Base-by-base conservation (phyloP, 2,329 filamentous ascomycete species). In the Penicillium sclerotiorum region DNA sequence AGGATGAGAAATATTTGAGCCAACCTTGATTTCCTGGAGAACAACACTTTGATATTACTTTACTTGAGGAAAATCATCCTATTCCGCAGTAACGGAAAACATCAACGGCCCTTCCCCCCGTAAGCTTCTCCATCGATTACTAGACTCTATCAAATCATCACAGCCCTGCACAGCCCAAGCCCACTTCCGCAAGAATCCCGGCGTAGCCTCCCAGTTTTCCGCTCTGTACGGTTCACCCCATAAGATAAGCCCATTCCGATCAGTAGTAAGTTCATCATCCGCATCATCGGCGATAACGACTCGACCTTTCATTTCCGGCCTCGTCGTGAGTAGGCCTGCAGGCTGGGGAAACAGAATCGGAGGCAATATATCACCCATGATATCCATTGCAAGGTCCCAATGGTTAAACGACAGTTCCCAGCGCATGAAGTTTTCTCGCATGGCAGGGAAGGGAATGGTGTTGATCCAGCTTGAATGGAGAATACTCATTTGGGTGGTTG, bases 391-490 rank as follows among this genome's bases (percentile, higher is more conserved):
- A 17, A 58, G 49, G 5, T 57, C 57, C 1, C 20, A 9, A 33
- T 58, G 57, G 22, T 53, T 25, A 17, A 55, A 60, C 1, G n/a
- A 44, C 8, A 17, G 4, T 21, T 60, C 51, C 49, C 51, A 52
- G 2, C 20, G 30, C 4, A 58, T 57, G 8, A 62, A 30, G 8
- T 59, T 54, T 25, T 62, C 57, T 2, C 61, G 48, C 45, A 61
- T 56, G 6, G 27, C 35, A 2, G 53, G 46, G 8, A 60, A 55
- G 0, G 61, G 61, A 6, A 64, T 27, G 1, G 55, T 15, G 30
- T 59, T 54, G 21, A 62, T 57, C 53, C 57, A 64, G 0, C 50
- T 47, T 1, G 52, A 47, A 42, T 64, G 60, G 8, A 39, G n/a
- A 3, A 52, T 18, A 6, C 35, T 44, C 37, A 44, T 55, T 22